A percentile compares a stretch with the other conserved stretches of the same genome.
Conservation (phyloP, 306 rosid species). For the Canavalia gladiata region DNA sequence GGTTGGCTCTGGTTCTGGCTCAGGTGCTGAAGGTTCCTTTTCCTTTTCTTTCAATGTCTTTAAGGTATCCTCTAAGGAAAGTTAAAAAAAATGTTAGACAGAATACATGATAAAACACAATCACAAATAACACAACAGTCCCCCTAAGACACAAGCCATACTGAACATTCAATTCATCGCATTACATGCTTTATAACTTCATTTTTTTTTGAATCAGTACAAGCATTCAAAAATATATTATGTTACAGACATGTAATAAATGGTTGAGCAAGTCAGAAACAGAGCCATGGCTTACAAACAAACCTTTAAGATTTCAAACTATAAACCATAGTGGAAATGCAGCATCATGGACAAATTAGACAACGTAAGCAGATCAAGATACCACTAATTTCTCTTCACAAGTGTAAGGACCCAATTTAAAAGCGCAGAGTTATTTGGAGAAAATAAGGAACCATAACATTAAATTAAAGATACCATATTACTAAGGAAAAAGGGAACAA, state of each 20-base stretch:
- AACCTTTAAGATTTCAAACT: not conserved
- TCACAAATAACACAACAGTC: not conserved
- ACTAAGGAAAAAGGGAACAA: not conserved
- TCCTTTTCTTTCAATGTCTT: conserved; percentile 76
- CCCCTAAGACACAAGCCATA: conserved; percentile 37
- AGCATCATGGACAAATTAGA: not conserved
- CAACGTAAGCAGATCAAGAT: too few relatives aligned
- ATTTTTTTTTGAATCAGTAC: not conserved
- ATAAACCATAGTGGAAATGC: not conserved
- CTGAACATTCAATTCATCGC: conserved; percentile 28
- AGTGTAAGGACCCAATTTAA: not conserved
- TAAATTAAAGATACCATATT: not conserved
- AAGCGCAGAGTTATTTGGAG: not conserved
- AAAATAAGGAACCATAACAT: not conserved
- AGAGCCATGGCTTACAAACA: not conserved
- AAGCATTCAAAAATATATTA: conserved; percentile 12
- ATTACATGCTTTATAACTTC: not conserved
- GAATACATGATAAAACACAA: conserved; percentile 35
- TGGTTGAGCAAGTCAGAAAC: conserved; percentile 4
- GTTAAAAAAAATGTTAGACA: conserved; percentile 43
- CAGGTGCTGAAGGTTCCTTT: conserved; percentile 72
- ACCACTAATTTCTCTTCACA: too few relatives aligned
- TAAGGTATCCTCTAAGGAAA: conserved; percentile 73
- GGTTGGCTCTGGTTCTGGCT: conserved; percentile 97
- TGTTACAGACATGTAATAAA: not conserved